These are phyloP conservation scores for Sextonia rubra DNA, from an alignment of 164 flowering plant species.

Conservation along the genomic window DNA sequence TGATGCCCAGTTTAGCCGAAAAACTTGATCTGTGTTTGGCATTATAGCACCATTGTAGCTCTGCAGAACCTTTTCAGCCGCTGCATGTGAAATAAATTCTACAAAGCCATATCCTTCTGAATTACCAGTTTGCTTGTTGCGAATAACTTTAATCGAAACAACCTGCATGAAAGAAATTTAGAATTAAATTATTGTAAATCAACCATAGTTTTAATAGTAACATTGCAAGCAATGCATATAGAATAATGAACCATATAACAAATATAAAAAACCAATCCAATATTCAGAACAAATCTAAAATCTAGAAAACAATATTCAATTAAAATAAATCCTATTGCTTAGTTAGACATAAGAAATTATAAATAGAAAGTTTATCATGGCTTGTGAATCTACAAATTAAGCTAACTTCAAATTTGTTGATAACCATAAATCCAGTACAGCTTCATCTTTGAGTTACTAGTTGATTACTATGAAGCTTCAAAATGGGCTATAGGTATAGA, in stretches of 20 bases:
- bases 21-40: slow-evolving; percentile 86
- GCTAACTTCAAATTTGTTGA: too few relatives aligned
- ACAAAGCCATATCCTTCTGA: slow-evolving; percentile 98
- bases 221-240: not conserved
- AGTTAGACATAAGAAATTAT: too few relatives aligned
- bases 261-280: not conserved
- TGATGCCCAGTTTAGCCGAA: slow-evolving; percentile 92
- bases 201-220: not conserved
- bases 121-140: slow-evolving; percentile 87
- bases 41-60: slow-evolving; percentile 49
- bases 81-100: slow-evolving; percentile 67
- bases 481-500: too few relatives aligned
- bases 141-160: slow-evolving; percentile 75
- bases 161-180: slow-evolving; percentile 37
- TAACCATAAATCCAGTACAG: too few relatives aligned
- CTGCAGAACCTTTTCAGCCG: slow-evolving; percentile 86
- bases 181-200: too few relatives aligned
- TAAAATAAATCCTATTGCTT: too few relatives aligned
- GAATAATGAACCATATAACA: not conserved
- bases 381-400: too few relatives aligned
- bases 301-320: not conserved
- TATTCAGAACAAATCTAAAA: not conserved
- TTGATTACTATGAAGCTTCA: too few relatives aligned
- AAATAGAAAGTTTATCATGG: too few relatives aligned
- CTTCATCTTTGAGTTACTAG: too few relatives aligned